Evolutionary conservation across 2,329 filamentous ascomycete genomes (phyloP), one percentile per base, ranked within the genome.

Genomic region (Colletotrichum cuscutae): DNA sequence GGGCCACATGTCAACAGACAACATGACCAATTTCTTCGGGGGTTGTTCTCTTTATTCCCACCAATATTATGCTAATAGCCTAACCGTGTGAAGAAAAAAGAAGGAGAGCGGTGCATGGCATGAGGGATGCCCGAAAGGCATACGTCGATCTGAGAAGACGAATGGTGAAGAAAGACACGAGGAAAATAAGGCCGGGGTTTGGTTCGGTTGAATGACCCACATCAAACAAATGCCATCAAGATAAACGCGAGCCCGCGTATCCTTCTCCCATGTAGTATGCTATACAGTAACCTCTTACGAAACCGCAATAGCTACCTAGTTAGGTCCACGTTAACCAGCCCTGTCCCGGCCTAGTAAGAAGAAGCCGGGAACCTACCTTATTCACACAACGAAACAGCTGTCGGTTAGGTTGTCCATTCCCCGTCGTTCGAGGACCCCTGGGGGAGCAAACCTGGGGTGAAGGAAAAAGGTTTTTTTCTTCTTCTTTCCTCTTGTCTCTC

Each of bases 351-450:
- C 42, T 46, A 64, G 24, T 59, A 60, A 63, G 58, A 69, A 35
- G 60, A 52, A 32, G 37, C 37, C 61, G 65, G 56, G 71, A 70
- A 71, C 32, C 59, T 56, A 60, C 46, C 57, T 67, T 61, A 49
- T 46, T 56, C 56, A 53, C 59, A 62, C 61, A 56, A 56, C 49
- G 37, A 49, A 12, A 9, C 42, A 15, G 61, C 52, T 56, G 3
- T 30, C 65, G 58, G 53, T n/a, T 37, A 7, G 58, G 53, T n/a
- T 42, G 13, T 30, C 28, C 54, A 6, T 24, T 9, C 22, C 61
- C 37, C 53, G 60, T 37, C n/a, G 58, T 52, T 52, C 5, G 37
- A 28, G 26, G 15, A 3, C 28, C 3, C 37, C 54, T 57, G 7
- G 8, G 52, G 11, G 4, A 35, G 26, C 22, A 53, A 26, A 15